Evolutionary conservation across 1,284 basidiomycete species (phyloP).

Genomic region (Cerioporus squamosus): DNA sequence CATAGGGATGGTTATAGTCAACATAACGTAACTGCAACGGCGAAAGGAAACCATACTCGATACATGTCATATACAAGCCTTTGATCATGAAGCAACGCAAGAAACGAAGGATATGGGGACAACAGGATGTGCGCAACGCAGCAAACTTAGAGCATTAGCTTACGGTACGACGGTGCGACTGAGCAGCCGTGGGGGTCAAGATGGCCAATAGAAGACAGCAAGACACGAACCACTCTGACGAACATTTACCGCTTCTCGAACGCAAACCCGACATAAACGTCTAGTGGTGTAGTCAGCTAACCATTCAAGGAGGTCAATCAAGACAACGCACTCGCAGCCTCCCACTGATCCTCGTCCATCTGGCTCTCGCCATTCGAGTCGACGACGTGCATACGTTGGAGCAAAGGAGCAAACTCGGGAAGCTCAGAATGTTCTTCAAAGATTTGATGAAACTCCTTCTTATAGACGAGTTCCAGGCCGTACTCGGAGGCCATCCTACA

Average conservation of each 20-base stretch:
- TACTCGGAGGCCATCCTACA: constrained; percentile 85
- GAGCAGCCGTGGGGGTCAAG: background rate
- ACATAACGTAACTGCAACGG: background rate
- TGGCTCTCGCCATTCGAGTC: constrained; percentile 82
- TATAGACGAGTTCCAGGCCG: constrained; percentile 77
- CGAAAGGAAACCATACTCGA: constrained; percentile 1
- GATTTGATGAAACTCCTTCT: constrained; percentile 88
- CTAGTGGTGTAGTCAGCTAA: constrained; percentile 40
- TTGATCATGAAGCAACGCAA: too few relatives aligned
- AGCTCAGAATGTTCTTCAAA: constrained; percentile 79
- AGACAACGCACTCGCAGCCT: constrained; percentile 85
- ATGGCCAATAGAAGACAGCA: background rate
- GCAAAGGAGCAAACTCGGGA: constrained; percentile 76
- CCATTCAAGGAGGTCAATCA: background rate
- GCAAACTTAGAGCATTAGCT: background rate
- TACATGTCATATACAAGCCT: background rate
- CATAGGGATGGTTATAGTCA: background rate
- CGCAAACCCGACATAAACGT: constrained; percentile 58
- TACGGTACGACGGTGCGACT: background rate
- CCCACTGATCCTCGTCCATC: constrained; percentile 95
- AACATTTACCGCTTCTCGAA: constrained; percentile 23
- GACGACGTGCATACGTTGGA: constrained; percentile 89
- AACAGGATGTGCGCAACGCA: too few relatives aligned
- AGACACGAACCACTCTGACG: background rate
- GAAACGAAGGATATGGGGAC: too few relatives aligned